Conservation (phyloP, 805 yeast species). For the Saitoella complicata region DNA sequence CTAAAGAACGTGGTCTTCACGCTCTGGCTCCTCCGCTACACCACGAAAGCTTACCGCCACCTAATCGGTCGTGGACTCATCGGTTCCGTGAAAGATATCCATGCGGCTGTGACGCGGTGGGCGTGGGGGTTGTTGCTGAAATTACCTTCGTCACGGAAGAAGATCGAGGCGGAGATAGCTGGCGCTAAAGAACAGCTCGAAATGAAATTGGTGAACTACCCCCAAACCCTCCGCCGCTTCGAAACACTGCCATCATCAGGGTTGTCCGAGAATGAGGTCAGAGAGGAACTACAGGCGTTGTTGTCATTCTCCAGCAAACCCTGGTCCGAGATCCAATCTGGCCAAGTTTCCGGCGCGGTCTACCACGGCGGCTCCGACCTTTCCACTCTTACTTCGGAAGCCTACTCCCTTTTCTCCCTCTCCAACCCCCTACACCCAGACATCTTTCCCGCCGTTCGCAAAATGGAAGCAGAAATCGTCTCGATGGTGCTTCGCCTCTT, state of each 20-base stretch:
- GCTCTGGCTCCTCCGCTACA: too few relatives aligned
- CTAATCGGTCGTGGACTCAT: constrained; percentile 5
- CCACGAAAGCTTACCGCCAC: constrained; percentile 1
- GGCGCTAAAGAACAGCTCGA: constrained; percentile 37
- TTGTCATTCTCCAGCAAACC: constrained; percentile 24
- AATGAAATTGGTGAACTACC: constrained; percentile 38
- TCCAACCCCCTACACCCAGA: constrained; percentile 96
- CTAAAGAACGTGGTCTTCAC: too few relatives aligned
- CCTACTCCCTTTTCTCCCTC: constrained; percentile 61
- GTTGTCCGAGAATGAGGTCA: constrained; percentile 30
- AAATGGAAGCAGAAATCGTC: constrained; percentile 92
- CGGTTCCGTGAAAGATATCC: constrained; percentile 9
- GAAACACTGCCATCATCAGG: constrained; percentile 45
- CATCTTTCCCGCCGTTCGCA: constrained; percentile 88
- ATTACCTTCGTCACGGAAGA: constrained; percentile 37
- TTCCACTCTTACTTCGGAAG: constrained; percentile 54
- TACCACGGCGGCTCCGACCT: constrained; percentile 87
- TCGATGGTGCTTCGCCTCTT: constrained; percentile 62
- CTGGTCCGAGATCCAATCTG: constrained; percentile 69
- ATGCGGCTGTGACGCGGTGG: constrained; percentile 2
- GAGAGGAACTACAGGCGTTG: constrained; percentile 31
- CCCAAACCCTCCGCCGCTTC: constrained; percentile 21
- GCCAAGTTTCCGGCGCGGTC: constrained; percentile 86
- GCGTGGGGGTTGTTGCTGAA: constrained; percentile 17
- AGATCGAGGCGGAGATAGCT: constrained; percentile 45